These are phyloP conservation scores for Aotearoamyces nothofagi DNA, from an alignment of 2,329 filamentous ascomycete species.

Conservation along the genomic window DNA sequence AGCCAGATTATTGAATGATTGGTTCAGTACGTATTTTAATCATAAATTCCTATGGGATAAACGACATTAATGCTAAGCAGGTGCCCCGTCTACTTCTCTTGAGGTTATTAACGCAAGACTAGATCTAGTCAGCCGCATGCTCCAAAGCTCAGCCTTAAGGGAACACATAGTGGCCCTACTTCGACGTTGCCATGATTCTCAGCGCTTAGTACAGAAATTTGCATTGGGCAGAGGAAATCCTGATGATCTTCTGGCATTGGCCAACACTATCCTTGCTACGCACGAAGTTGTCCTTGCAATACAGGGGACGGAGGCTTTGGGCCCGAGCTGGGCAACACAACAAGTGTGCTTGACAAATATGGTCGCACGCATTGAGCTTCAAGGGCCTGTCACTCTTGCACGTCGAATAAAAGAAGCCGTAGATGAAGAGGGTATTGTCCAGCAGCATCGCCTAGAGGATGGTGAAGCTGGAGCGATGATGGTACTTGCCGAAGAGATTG, in stretches of 20 bases:
- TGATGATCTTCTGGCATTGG: conserved; percentile 75
- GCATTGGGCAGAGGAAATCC: conserved; percentile 81
- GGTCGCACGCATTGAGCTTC: conserved; percentile 45
- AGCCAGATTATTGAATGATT: conserved; percentile 66
- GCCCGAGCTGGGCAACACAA: conserved; percentile 1
- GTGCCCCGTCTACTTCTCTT: conserved; percentile 77
- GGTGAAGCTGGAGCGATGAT: conserved; percentile 56
- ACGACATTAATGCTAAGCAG: conserved; percentile 20
- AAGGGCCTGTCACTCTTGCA: conserved; percentile 53
- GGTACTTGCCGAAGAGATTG: conserved; percentile 56
- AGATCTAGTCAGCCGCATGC: conserved; percentile 65
- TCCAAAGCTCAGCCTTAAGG: conserved; percentile 49
- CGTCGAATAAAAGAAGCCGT: conserved; percentile 61
- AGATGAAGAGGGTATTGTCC: conserved; percentile 79
- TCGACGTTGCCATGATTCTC: conserved; percentile 65
- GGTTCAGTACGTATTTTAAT: conserved; percentile 44
- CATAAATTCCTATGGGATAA: conserved; percentile 5
- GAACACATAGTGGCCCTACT: conserved; percentile 56
- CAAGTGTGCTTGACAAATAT: conserved; percentile 28
- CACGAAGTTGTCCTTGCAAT: conserved; percentile 41
- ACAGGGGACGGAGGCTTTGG: conserved; percentile 2
- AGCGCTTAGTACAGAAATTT: conserved; percentile 87
- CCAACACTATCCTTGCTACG: conserved; percentile 65
- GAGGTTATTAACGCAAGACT: conserved; percentile 64
- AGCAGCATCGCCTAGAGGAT: conserved; percentile 65